Conservation (phyloP, 345 rosid species). For the Jatropha curcas region DNA sequence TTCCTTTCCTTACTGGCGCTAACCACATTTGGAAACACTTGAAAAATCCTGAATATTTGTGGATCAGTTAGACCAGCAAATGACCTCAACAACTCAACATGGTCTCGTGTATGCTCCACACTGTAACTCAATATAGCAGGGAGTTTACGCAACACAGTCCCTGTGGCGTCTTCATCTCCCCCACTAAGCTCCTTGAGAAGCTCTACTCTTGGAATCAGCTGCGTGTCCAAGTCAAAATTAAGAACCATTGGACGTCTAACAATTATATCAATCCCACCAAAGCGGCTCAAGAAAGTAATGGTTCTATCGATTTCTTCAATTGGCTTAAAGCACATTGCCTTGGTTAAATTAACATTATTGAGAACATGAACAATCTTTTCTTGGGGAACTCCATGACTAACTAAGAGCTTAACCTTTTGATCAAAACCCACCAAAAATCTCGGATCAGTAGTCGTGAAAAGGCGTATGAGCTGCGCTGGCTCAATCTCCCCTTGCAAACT, state of each 20-base stretch:
- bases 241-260: conserved; percentile 59
- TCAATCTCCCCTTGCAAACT: conserved; percentile 52
- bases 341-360: conserved; percentile 57
- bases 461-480: conserved; percentile 49
- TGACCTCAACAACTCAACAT: conserved; percentile 57
- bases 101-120: conserved; percentile 52
- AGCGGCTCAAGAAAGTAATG: conserved; percentile 52
- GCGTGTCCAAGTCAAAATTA: conserved; percentile 59
- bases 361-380: conserved; percentile 59
- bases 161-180: conserved; percentile 59
- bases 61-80: conserved; percentile 58
- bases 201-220: conserved; percentile 60
- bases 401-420: conserved; percentile 52
- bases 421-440: conserved; percentile 55
- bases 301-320: conserved; percentile 59
- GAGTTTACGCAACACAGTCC: conserved; percentile 51
- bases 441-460: conserved; percentile 42
- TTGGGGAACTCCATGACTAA: conserved; percentile 45
- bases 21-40: conserved; percentile 60
- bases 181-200: conserved; percentile 62
- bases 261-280: conserved; percentile 57
- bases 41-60: conserved; percentile 64
- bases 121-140: conserved; percentile 63
- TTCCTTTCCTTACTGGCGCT: conserved; percentile 73
- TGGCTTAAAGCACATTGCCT: conserved; percentile 56